Evolutionary conservation across 148 eudicot genomes (phyloP).

Genomic region (Silene latifolia): DNA sequence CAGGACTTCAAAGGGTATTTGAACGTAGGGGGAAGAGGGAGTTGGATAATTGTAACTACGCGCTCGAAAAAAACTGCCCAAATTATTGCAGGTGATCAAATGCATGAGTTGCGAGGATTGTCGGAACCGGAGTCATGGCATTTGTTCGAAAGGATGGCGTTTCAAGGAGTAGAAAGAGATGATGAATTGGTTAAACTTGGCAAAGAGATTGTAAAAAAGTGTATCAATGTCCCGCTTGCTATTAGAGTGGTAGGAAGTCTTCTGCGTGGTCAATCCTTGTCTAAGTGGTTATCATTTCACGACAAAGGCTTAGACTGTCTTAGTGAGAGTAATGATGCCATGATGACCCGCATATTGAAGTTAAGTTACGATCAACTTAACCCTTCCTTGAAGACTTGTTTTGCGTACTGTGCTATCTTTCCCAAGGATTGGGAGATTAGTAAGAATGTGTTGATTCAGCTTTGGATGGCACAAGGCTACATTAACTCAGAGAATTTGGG

Average conservation of each 20-base stretch:
- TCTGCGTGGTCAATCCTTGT: background rate
- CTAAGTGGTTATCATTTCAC: conserved; percentile 9
- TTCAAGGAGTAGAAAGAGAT: background rate
- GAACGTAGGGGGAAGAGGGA: conserved; percentile 7
- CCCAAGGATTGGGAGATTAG: conserved; percentile 7
- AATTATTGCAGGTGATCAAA: background rate
- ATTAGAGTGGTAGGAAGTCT: conserved; percentile 21
- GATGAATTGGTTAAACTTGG: conserved; percentile 11
- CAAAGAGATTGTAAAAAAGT: conserved; percentile 17
- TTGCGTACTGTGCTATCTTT: conserved; percentile 16
- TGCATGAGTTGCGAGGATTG: background rate
- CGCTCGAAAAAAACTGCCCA: background rate
- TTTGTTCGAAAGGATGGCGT: conserved; percentile 1
- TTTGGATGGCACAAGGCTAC: conserved; percentile 26
- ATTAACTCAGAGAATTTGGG: conserved; percentile 7
- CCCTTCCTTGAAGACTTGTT: background rate
- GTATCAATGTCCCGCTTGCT: conserved; percentile 26
- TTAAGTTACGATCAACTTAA: conserved; percentile 4
- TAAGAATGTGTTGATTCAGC: conserved; percentile 2
- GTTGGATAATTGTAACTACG: conserved; percentile 8
- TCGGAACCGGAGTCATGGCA: background rate
- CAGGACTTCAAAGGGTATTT: background rate
- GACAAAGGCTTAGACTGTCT: conserved; percentile 8
- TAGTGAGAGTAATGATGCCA: background rate
- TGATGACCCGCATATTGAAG: conserved; percentile 4